phyloP scores from a whole-genome alignment of 164 flowering plant genomes.

The Chloranthus sessilifolius region DNA sequence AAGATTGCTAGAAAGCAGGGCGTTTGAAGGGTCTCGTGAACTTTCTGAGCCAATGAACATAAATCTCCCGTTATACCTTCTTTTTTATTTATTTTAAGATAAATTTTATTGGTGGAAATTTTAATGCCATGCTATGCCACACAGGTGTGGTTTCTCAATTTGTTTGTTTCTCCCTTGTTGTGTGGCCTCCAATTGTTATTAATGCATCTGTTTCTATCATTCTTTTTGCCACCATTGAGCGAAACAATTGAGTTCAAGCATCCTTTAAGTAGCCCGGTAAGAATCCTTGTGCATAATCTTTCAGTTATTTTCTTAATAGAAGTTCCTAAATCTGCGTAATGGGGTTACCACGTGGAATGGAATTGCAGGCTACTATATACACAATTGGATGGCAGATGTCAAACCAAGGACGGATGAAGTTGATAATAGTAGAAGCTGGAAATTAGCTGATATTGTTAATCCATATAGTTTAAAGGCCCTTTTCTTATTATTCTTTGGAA shows the following conservation, averaged over 20 bases:
- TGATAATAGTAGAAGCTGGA: slow-evolving; percentile 19
- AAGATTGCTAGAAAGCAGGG: slow-evolving; percentile 18
- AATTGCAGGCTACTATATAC: slow-evolving; percentile 3
- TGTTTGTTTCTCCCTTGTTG: background rate
- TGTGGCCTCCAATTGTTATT: slow-evolving; percentile 4
- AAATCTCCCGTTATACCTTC: background rate
- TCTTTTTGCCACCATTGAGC: slow-evolving; percentile 13
- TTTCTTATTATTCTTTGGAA: too few relatives aligned
- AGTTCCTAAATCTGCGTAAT: too few relatives aligned
- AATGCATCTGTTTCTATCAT: slow-evolving; percentile 16
- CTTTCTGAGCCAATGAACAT: slow-evolving; percentile 18
- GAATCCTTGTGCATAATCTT: background rate
- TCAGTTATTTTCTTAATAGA: background rate
- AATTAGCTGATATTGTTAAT: slow-evolving; percentile 20
- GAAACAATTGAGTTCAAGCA: slow-evolving; percentile 15
- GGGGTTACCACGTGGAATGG: background rate
- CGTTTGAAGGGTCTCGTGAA: slow-evolving; percentile 16
- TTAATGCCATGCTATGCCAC: background rate
- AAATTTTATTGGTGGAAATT: background rate
- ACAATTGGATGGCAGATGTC: slow-evolving; percentile 13
- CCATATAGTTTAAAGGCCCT: too few relatives aligned
- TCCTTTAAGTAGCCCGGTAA: background rate
- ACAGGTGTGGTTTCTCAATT: background rate
- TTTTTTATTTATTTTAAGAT: background rate
- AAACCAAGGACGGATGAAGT: slow-evolving; percentile 20